phyloP scores from a whole-genome alignment of 225 moss, liverwort and hornwort species.

The Ulota crispa region DNA sequence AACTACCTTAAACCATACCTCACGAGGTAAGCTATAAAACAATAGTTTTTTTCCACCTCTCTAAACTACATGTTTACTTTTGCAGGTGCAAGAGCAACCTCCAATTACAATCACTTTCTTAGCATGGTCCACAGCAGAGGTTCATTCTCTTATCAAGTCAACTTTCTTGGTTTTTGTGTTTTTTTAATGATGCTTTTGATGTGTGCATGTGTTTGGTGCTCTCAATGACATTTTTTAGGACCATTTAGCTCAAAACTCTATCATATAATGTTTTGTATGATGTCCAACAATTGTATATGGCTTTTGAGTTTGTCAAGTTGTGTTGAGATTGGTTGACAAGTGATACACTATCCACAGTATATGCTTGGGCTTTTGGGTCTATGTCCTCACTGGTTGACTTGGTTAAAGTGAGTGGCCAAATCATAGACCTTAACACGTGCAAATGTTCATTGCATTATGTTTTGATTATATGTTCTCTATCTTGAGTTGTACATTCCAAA shows the following conservation, averaged over 20 bases:
- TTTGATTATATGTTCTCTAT: not conserved
- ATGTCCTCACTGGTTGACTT: constrained; percentile 80
- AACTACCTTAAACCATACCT: not conserved
- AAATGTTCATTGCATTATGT: not conserved
- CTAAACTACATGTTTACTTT: constrained; percentile 1
- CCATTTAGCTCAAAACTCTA: not conserved
- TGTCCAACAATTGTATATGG: not conserved
- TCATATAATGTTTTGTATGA: not conserved
- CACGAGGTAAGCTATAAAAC: not conserved
- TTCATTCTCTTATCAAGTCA: constrained; percentile 22
- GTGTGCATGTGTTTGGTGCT: not conserved
- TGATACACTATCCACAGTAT: constrained; percentile 77
- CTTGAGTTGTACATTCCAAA: not conserved
- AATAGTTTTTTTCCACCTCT: not conserved
- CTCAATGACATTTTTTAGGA: constrained; percentile 1
- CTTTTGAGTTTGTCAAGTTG: constrained; percentile 2
- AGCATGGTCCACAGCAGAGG: constrained; percentile 79
- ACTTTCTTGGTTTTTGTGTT: not conserved
- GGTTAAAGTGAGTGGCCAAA: constrained; percentile 56
- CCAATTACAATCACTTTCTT: constrained; percentile 70
- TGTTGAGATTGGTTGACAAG: constrained; percentile 37
- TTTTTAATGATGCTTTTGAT: not conserved
- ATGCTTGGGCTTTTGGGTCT: constrained; percentile 55
- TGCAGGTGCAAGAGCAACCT: constrained; percentile 61
- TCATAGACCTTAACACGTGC: not conserved